Conservation (phyloP, 2,329 filamentous ascomycete genomes). For the Xylaria polymorpha region DNA sequence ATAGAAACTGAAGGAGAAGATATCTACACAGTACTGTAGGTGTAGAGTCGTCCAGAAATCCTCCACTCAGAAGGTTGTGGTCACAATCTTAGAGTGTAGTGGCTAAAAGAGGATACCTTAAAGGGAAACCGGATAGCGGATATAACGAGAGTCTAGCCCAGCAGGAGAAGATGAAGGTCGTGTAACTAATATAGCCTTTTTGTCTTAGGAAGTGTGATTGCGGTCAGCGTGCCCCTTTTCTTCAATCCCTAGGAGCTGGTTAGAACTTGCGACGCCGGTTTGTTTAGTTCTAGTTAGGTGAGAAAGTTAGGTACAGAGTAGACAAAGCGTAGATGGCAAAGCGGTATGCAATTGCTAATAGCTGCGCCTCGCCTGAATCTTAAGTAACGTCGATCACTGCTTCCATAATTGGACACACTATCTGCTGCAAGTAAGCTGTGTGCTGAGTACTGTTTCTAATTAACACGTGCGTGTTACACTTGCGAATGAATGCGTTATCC, state of each 20-base stretch:
- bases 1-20: not conserved
- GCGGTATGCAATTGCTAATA: constrained; percentile 11
- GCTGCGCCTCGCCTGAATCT: constrained; percentile 13
- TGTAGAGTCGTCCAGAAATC: not conserved
- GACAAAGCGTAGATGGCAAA: constrained; percentile 7
- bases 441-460: not conserved
- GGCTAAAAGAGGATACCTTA: not conserved
- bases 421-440: not conserved
- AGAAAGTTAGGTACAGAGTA: constrained; percentile 2
- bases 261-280: not conserved
- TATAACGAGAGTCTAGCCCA: not conserved
- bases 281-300: constrained; percentile 17
- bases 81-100: not conserved
- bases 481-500: constrained; percentile 2
- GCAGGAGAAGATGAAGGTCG: constrained; percentile 16
- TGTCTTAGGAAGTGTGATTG: constrained; percentile 18
- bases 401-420: constrained; percentile 11
- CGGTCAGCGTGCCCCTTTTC: constrained; percentile 16
- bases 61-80: not conserved
- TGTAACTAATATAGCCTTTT: constrained; percentile 16
- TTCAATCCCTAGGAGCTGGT: not conserved
- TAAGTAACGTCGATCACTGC: constrained; percentile 19
- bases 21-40: not conserved
- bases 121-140: not conserved
- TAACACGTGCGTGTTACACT: constrained; percentile 1